These are phyloP conservation scores for Handroanthus guayacan DNA, from an alignment of 257 asterid species.

Conservation along the genomic window DNA sequence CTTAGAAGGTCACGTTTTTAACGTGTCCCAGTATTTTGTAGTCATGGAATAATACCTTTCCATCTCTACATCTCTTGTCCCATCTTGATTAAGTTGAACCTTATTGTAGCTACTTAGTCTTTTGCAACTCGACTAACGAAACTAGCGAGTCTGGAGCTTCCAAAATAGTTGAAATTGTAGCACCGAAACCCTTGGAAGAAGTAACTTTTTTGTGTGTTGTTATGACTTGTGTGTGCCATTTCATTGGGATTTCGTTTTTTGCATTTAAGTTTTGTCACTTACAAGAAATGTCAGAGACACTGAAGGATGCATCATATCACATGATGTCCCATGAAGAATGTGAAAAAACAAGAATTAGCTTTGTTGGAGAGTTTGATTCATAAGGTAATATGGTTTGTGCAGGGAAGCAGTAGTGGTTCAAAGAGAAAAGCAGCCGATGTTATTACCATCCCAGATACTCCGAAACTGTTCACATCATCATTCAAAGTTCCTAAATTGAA, in stretches of 20 bases:
- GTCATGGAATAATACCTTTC: neutral
- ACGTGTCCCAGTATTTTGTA: neutral
- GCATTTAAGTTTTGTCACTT: too few relatives aligned
- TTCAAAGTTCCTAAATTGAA: constrained; percentile 84
- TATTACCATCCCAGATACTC: constrained; percentile 49
- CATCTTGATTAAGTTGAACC: neutral
- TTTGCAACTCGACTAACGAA: neutral
- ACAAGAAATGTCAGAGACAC: neutral
- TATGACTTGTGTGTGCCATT: neutral
- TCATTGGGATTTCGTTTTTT: neutral
- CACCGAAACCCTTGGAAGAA: neutral
- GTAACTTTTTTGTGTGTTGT: neutral
- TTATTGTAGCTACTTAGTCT: neutral
- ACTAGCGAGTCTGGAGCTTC: neutral
- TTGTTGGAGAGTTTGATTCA: constrained; percentile 11
- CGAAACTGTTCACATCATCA: constrained; percentile 72
- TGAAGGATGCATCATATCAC: neutral
- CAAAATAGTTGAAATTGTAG: neutral
- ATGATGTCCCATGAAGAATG: neutral
- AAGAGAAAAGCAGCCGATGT: constrained; percentile 56
- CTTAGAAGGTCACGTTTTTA: neutral
- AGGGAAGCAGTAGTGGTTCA: constrained; percentile 57
- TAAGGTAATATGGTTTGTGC: constrained; percentile 27
- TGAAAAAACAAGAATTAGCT: constrained; percentile 3
- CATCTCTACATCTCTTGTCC: neutral